phyloP scores from a whole-genome alignment of 345 rosid species.

The Hibiscus trionum region DNA sequence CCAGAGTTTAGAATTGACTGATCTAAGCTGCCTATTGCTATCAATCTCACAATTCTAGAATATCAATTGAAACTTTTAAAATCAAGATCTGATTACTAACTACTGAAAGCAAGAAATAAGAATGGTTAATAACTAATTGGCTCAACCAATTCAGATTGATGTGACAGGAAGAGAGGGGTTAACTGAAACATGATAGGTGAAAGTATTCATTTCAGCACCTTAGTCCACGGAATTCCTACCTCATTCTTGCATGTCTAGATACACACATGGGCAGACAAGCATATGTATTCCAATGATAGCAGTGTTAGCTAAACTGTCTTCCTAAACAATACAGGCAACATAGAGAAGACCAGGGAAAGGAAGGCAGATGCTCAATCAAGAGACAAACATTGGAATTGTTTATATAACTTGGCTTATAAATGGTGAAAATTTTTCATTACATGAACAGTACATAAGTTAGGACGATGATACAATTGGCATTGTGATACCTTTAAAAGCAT shows the following conservation, averaged over 20 bases:
- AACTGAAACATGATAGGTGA: background rate
- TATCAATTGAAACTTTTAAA: background rate
- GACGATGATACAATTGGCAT: background rate
- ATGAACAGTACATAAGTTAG: conserved; percentile 9
- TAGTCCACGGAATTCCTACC: background rate
- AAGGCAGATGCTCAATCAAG: background rate
- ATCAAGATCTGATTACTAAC: background rate
- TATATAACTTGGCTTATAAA: background rate
- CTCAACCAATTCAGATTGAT: background rate
- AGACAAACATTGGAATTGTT: background rate
- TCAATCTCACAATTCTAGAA: background rate
- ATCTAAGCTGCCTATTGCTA: background rate
- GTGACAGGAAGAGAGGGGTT: background rate
- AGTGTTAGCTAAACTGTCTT: background rate
- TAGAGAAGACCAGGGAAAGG: background rate
- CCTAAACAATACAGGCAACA: background rate
- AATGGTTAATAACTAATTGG: background rate
- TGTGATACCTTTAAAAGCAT: conserved; percentile 81
- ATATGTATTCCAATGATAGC: background rate
- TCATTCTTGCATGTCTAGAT: background rate
- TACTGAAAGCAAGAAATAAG: background rate
- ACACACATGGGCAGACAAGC: background rate
- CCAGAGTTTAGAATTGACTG: background rate
- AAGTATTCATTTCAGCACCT: background rate
- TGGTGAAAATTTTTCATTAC: background rate